A percentile compares a stretch with the other conserved stretches of the same genome.
phyloP scores from a whole-genome alignment of 768 basidiomycete genomes.

The Leccinum incarnatum region DNA sequence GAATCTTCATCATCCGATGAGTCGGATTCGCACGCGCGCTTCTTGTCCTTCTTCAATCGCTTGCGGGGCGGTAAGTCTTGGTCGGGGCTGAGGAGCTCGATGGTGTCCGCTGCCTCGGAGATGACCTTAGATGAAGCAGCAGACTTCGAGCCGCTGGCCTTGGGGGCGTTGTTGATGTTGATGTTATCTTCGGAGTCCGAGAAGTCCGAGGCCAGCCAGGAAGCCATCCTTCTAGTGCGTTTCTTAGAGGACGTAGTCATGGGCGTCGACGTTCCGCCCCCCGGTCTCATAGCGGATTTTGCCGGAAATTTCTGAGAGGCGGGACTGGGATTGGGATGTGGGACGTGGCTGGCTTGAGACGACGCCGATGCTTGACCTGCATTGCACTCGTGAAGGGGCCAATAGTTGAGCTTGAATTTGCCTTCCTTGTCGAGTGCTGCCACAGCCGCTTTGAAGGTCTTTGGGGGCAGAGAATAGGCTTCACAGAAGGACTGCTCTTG shows the following conservation, averaged over 20 bases:
- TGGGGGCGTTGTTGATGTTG: too few species aligned
- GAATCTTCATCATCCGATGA: too few species aligned
- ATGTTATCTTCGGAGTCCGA: constrained; percentile 23
- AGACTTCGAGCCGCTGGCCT: too few species aligned
- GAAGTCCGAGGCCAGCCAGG: constrained; percentile 10
- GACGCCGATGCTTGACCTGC: background rate
- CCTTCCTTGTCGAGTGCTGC: constrained; percentile 14
- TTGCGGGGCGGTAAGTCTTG: too few species aligned
- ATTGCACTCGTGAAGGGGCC: too few species aligned
- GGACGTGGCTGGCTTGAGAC: background rate
- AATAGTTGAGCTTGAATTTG: too few species aligned
- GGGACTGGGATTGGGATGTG: background rate
- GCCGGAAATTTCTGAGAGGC: constrained; percentile 18
- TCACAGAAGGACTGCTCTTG: constrained; percentile 19
- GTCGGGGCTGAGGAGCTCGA: too few species aligned
- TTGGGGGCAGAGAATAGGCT: constrained; percentile 12
- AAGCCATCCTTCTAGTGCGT: constrained; percentile 20
- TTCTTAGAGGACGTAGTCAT: constrained; percentile 31
- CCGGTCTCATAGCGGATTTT: constrained; percentile 18
- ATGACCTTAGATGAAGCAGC: too few species aligned
- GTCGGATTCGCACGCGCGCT: too few species aligned
- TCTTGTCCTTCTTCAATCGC: too few species aligned
- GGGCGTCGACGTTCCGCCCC: background rate
- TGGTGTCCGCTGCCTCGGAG: too few species aligned
- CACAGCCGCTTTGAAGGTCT: constrained; percentile 20